Evolutionary conservation across 371 early-diverging fungal genomes (phyloP), one percentile per base, ranked within the genome.

Genomic region (Rhizopus sp.): DNA sequence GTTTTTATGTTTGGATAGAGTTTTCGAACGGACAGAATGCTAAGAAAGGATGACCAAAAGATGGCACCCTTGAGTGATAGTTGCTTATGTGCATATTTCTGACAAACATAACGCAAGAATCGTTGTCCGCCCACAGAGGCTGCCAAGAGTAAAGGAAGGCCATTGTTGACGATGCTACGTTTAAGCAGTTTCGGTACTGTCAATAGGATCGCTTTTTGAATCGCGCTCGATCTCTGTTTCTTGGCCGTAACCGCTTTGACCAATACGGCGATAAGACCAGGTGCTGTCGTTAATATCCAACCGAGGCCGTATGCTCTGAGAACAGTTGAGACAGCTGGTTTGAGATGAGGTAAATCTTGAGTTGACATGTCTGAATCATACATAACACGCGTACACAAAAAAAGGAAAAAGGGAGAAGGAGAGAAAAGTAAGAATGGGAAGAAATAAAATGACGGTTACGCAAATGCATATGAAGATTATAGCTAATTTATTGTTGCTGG

Each of bases 1-100:
- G 85, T 85, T 13, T 80, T 72, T 1, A 65, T 74, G 8, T 53
- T 57, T 5, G 74, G 76, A 40, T 72, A 79, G 4, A 60, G 41
- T 6, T 66, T 68, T 15, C 72, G 72, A 2, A 72, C 70, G 7
- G 55, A 31, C 16, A 56, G 57, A 39, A 79, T 62, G 39, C 71
- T 63, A 13, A 66, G 15, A 2, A 66, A 60, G 5, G 74, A 53
- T 3, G 80, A 63, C 12, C 62, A 47, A 32, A 78, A 70, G 9
- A 73, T 38, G 38, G 62, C 60, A 4, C 46, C 15, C 10, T 55
- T 57, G 31, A 48, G 57, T 3, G 58, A 57, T 41, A 52, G 15
- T 8, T 38, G 34, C 4, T 32, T 50, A 8, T 46, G 49, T 30
- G 7, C 50, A 42, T 59, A 56, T 55, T 46, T 59, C 60, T 31